Evolutionary conservation across 1,284 basidiomycete species (phyloP).

Genomic region (Hypsizygus ulmarius): DNA sequence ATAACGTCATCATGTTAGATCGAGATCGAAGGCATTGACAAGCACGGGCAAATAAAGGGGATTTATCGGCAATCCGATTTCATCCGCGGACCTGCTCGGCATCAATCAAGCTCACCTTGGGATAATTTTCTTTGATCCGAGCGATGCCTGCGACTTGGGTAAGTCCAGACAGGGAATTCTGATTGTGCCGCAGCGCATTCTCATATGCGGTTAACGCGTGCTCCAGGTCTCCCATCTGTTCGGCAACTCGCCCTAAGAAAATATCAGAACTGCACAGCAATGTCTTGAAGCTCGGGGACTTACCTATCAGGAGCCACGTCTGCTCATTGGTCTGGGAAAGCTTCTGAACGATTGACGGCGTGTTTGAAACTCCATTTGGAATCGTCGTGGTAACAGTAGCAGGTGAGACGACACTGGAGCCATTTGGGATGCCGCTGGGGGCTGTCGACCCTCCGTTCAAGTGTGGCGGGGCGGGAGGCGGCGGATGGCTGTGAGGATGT

Average conservation of each 20-base stretch:
- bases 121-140: slow-evolving; percentile 85
- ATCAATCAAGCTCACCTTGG: slow-evolving; percentile 57
- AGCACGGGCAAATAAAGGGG: slow-evolving; percentile 29
- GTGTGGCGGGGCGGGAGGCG: slow-evolving; percentile 43
- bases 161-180: slow-evolving; percentile 81
- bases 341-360: slow-evolving; percentile 59
- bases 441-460: slow-evolving; percentile 48
- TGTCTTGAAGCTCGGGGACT: slow-evolving; percentile 21
- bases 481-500: slow-evolving; percentile 20
- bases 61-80: slow-evolving; percentile 30
- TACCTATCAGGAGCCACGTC: slow-evolving; percentile 91
- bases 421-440: slow-evolving; percentile 38
- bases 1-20: slow-evolving; percentile 40
- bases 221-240: slow-evolving; percentile 89
- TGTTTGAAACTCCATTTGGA: slow-evolving; percentile 39
- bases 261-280: slow-evolving; percentile 17
- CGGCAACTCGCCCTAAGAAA: slow-evolving; percentile 77
- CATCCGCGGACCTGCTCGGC: slow-evolving; percentile 37
- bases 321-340: slow-evolving; percentile 84
- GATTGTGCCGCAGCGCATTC: slow-evolving; percentile 89
- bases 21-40: slow-evolving; percentile 24
- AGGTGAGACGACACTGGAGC: slow-evolving; percentile 47
- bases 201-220: slow-evolving; percentile 89
- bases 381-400: slow-evolving; percentile 41
- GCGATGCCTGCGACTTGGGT: slow-evolving; percentile 90